These are phyloP conservation scores for Candida coquimbonensis DNA, from an alignment of 805 yeast genomes.

Conservation along the genomic window DNA sequence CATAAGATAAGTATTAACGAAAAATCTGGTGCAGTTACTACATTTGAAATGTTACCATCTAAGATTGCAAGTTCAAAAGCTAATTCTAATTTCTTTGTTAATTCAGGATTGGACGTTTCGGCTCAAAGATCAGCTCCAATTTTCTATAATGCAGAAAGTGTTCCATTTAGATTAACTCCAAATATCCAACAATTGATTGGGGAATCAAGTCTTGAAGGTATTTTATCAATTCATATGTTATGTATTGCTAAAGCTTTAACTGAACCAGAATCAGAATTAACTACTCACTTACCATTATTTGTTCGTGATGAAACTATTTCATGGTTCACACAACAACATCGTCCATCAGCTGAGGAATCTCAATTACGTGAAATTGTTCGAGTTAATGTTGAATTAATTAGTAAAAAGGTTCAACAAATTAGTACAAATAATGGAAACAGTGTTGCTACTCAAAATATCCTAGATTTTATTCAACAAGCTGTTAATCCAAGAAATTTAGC, in stretches of 20 bases:
- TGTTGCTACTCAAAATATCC: slow-evolving; percentile 79
- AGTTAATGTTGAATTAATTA: slow-evolving; percentile 78
- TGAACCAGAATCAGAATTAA: slow-evolving; percentile 89
- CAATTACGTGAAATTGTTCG: slow-evolving; percentile 82
- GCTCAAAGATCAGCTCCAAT: slow-evolving; percentile 50
- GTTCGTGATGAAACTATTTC: slow-evolving; percentile 93
- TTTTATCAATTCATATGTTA: slow-evolving; percentile 77
- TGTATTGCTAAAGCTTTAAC: slow-evolving; percentile 81
- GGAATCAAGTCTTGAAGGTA: slow-evolving; percentile 88
- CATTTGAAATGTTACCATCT: slow-evolving; percentile 92
- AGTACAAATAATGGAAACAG: slow-evolving; percentile 47
- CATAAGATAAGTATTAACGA: slow-evolving; percentile 82
- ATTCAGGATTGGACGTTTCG: slow-evolving; percentile 28
- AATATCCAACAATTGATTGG: slow-evolving; percentile 92
- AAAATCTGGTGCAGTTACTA: slow-evolving; percentile 83
- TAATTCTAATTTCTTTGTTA: slow-evolving; percentile 28
- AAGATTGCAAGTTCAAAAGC: slow-evolving; percentile 51
- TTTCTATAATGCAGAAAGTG: slow-evolving; percentile 85
- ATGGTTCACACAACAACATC: slow-evolving; percentile 87
- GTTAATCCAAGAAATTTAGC: slow-evolving; percentile 93
- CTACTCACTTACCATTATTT: slow-evolving; percentile 85
- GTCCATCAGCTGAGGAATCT: slow-evolving; percentile 75
- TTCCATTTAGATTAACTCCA: slow-evolving; percentile 95
- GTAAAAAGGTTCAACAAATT: slow-evolving; percentile 70
- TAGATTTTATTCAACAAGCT: slow-evolving; percentile 89